phyloP scores from a whole-genome alignment of 345 rosid species.

The Litchi chinensis region DNA sequence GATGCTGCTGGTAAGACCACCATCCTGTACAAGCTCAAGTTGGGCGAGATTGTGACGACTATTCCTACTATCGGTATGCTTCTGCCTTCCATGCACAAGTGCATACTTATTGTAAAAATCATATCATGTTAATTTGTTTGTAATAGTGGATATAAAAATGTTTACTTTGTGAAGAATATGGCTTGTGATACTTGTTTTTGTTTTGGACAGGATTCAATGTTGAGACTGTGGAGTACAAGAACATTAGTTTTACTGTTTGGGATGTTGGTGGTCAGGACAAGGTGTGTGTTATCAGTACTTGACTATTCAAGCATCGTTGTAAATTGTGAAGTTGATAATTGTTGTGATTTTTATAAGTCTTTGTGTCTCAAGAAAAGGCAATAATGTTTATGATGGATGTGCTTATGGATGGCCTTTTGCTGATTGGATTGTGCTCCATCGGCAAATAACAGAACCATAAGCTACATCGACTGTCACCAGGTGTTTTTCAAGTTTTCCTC shows the following conservation, averaged over 20 bases:
- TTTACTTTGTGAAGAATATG: background rate
- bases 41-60: slow-evolving; percentile 74
- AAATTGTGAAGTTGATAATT: background rate
- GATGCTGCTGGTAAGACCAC: slow-evolving; percentile 65
- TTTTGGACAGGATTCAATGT: slow-evolving; percentile 59
- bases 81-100: background rate
- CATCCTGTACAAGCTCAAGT: slow-evolving; percentile 69
- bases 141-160: background rate
- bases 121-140: background rate
- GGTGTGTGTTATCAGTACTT: slow-evolving; percentile 30
- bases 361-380: background rate
- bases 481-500: slow-evolving; percentile 17
- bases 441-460: slow-evolving; percentile 34
- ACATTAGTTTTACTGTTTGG: slow-evolving; percentile 81
- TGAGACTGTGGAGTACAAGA: slow-evolving; percentile 80
- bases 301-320: background rate
- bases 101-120: background rate
- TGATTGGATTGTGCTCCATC: slow-evolving; percentile 10
- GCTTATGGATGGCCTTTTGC: slow-evolving; percentile 33
- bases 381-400: background rate
- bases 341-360: background rate
- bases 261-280: slow-evolving; percentile 85
- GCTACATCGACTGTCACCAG: slow-evolving; percentile 15
- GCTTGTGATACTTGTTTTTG: background rate
- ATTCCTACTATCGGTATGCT: slow-evolving; percentile 73